Evolutionary conservation across 192 early-diverging fungal species (phyloP).

Genomic region (Allomyces macrogynus): DNA sequence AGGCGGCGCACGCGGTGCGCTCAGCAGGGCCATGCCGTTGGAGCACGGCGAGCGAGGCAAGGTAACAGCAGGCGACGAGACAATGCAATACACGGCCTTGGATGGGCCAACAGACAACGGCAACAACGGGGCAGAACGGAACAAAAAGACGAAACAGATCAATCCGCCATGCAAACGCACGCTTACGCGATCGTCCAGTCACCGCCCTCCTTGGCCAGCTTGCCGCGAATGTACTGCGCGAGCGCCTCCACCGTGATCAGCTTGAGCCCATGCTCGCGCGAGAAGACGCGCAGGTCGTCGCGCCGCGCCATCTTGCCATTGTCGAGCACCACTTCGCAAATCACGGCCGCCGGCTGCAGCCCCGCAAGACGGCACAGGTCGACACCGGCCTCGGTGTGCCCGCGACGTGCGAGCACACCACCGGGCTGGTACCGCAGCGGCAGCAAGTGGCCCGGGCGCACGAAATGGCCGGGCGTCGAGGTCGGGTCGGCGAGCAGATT

Average conservation of each 20-base stretch:
- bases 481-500: slow-evolving; percentile 51
- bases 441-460: slow-evolving; percentile 82
- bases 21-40: too few species aligned
- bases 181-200: background rate
- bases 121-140: too few species aligned
- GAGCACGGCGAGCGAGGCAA: too few species aligned
- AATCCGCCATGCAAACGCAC: too few species aligned
- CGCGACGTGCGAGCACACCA: slow-evolving; percentile 67
- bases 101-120: too few species aligned
- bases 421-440: slow-evolving; percentile 63
- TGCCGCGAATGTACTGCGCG: slow-evolving; percentile 31
- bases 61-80: too few species aligned
- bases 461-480: slow-evolving; percentile 47
- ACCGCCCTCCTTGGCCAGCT: background rate
- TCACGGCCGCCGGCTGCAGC: slow-evolving; percentile 62
- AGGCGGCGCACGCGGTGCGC: too few species aligned
- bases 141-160: too few species aligned
- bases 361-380: slow-evolving; percentile 74
- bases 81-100: too few species aligned
- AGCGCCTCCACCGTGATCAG: slow-evolving; percentile 79
- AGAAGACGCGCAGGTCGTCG: slow-evolving; percentile 72
- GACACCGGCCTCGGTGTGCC: slow-evolving; percentile 86
- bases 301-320: slow-evolving; percentile 84
- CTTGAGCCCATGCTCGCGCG: slow-evolving; percentile 60
- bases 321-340: slow-evolving; percentile 81